Conservation (phyloP, 225 moss, liverwort and hornwort species). For the Bryum argenteum region DNA sequence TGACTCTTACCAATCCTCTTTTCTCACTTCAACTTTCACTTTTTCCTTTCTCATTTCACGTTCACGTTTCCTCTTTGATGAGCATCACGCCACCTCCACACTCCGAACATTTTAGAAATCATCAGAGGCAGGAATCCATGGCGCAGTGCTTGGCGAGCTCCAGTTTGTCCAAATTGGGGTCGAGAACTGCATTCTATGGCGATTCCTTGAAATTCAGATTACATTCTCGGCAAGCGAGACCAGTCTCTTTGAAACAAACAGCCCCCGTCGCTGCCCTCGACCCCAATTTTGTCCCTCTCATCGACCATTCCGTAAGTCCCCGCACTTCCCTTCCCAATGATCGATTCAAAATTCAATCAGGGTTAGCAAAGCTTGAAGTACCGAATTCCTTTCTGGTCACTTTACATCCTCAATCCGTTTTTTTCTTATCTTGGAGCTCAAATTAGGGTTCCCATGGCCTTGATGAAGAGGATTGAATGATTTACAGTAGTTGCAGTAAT, state of each 20-base stretch:
- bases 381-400: no score
- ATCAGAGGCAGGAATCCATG: conserved; percentile 15
- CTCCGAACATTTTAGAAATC: no score
- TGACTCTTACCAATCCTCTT: no score
- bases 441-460: no score
- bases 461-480: no score
- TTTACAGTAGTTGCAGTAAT: not conserved
- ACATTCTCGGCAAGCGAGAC: conserved; percentile 4
- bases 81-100: no score
- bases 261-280: conserved; percentile 47
- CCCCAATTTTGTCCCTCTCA: conserved; percentile 32
- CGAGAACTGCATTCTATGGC: conserved; percentile 14
- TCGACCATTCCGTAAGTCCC: conserved; percentile 38
- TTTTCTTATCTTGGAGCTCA: no score
- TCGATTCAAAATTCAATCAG: not conserved
- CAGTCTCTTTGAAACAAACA: not conserved
- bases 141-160: conserved; percentile 47
- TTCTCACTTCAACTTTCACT: no score
- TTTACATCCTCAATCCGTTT: no score
- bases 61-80: no score
- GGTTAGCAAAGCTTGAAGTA: no score
- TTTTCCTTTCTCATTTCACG: no score
- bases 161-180: conserved; percentile 19
- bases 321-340: not conserved
- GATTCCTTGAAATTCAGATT: conserved; percentile 18